Base-by-base conservation (phyloP, 352 stramenopile species). In the Globisporangium recalcitrans region DNA sequence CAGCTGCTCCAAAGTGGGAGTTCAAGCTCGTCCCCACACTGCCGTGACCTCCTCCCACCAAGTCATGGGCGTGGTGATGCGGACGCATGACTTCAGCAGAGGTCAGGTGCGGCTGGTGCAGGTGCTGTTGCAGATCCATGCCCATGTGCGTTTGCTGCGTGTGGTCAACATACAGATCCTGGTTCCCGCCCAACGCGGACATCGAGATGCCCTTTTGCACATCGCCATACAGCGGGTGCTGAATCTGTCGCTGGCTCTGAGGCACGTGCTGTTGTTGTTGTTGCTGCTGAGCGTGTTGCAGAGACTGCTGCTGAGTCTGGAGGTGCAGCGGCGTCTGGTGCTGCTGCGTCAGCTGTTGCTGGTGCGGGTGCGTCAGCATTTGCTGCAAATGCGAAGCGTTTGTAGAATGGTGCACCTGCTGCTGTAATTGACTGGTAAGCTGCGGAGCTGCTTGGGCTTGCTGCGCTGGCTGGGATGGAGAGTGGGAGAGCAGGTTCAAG, bases 201-300 rank as follows among this genome's bases (percentile, higher is more conserved):
- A 85, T 78, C 16, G 77, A 59, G 57, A 85, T 73, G 56, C 69
- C 68, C 58, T 85, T 85, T 31, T 74, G 65, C 24, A 85, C 69
- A 24, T 85, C 77, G 14, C 77, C 74, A 52, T 85, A 85, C 22
- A 85, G 63, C 58, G 77, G 77, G 51, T 85, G 77, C 53, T 82
- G 72, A 21, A 83, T 72, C 56, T 77, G 71, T 24, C 63, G 57
- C 24, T 63, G 58, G 6, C 47, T 32, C 31, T 67, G 61, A 19
- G 67, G 58, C 51, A 73, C 68, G 58, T 82, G 74, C 42, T 81
- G 73, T 52, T 80, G 73, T 22, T 82, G 73, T 14, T 63, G 47
- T 26, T 66, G 60, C 3, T 62, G 52, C n/a, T 52, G 49, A 7
- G 32, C 31, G 22, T 66, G 52, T n/a, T 66, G 60, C 40, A 61